phyloP scores from a whole-genome alignment of 331 rosid genomes.

The Acacia pycnantha region DNA sequence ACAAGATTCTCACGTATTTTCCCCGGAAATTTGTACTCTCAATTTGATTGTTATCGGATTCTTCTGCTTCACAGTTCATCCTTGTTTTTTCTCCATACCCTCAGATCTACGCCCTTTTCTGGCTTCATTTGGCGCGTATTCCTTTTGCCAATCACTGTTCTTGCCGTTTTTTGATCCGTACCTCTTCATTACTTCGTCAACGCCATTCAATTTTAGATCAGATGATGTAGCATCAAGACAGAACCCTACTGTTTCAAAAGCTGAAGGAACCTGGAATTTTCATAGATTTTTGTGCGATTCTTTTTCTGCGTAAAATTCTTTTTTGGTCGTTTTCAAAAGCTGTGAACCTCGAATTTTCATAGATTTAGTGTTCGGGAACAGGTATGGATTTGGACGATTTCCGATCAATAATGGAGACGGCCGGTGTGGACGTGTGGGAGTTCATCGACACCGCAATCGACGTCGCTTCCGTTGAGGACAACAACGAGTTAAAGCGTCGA shows the following conservation, averaged over 20 bases:
- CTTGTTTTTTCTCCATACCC: not conserved
- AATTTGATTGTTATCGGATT: not conserved
- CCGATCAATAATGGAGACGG: slow-evolving; percentile 54
- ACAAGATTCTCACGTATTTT: not conserved
- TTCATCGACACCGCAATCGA: slow-evolving; percentile 71
- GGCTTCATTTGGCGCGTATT: not conserved
- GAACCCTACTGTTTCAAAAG: not conserved
- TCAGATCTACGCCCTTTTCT: slow-evolving; percentile 25
- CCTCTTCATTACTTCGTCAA: not conserved
- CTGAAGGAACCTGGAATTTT: not conserved
- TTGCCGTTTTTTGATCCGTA: slow-evolving; percentile 4
- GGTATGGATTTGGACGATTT: slow-evolving; percentile 74
- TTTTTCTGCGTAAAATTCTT: not conserved
- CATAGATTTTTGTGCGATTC: not conserved
- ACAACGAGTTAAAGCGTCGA: slow-evolving; percentile 57
- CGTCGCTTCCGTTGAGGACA: slow-evolving; percentile 60
- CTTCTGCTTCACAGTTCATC: not conserved
- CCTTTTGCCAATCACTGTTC: not conserved
- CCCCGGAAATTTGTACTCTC: not conserved
- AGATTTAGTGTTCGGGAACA: not conserved
- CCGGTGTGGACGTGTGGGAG: slow-evolving; percentile 68
- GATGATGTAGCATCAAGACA: not conserved
- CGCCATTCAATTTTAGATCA: slow-evolving; percentile 18
- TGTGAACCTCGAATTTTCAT: not conserved
- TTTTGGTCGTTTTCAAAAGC: not conserved